Evolutionary conservation across 176 grass and related monocot genomes (phyloP), one percentile per base, ranked within the genome.

Genomic region (Panicum miliaceum): DNA sequence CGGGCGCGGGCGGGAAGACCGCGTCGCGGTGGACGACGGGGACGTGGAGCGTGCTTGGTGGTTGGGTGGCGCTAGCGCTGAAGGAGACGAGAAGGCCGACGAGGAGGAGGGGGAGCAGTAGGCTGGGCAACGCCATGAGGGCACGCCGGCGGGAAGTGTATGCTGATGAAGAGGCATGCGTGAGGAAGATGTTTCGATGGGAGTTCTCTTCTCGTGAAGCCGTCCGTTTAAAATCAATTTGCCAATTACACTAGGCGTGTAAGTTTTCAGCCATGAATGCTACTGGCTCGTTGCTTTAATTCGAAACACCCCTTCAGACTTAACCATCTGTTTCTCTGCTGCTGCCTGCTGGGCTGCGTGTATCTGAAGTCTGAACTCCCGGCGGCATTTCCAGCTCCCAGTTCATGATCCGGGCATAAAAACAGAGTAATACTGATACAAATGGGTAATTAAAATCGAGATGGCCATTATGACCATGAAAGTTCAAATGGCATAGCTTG

Each of bases 1-100:
- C 57, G 11, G 86, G 78, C 70, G 75, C 20, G 29, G 75, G 62
- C 16, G 75, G 76, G 56, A 90, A 77, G 64, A 90, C 38, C 4
- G 56, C 66, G 77, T 93, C 63, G 63, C 84, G 87, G 80, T 89
- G 90, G 66, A 89, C 52, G 29, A 97, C 64, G 59, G 86, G 87
- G 81, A 94, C 19, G 76, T 82, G 90, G 29, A 94, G 87, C 22
- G 82, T 85, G n/a, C 12, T 62, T 52, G 19, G 63, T 87, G 6
- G 76, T 19, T 70, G 67, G 26, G 38, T 61, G 51, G 79, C 68
- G 40, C 40, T 27, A 34, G 27, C 8, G 38, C 41, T 40, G 51
- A 63, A 22, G 78, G 74, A 11, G 78, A 82, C 8, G 73, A 72
- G 4, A 47, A 90, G 32, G n/a, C n/a, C n/a, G n/a, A n/a, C n/a